Evolutionary conservation across 1,284 basidiomycete genomes (phyloP).

Genomic region (Ganoderma sinense): DNA sequence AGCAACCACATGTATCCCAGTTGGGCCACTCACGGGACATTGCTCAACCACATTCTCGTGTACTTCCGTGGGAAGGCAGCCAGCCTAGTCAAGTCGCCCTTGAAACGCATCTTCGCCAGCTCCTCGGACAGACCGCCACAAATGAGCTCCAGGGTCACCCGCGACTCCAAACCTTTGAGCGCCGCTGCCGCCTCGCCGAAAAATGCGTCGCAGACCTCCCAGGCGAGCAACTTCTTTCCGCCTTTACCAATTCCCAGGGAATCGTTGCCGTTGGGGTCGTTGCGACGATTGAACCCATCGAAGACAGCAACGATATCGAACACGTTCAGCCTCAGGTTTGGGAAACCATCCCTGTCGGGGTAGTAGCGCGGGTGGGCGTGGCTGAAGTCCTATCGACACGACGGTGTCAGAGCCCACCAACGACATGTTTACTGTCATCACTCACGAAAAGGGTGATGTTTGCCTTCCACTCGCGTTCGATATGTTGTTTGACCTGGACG

Average conservation of each 20-base stretch:
- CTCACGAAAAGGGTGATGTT: constrained; percentile 24
- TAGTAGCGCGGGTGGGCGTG: constrained; percentile 7
- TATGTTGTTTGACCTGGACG: constrained; percentile 4
- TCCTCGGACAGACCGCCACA: constrained; percentile 24
- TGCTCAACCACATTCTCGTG: constrained; percentile 33
- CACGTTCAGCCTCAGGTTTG: neutral
- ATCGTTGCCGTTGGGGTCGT: neutral
- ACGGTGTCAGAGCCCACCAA: neutral
- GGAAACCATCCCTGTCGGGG: constrained; percentile 8
- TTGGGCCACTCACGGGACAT: constrained; percentile 32
- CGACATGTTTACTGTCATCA: too few species aligned
- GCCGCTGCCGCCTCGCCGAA: constrained; percentile 16
- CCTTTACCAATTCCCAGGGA: neutral
- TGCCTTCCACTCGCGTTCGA: constrained; percentile 23
- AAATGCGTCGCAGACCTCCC: constrained; percentile 15
- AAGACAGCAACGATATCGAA: constrained; percentile 5
- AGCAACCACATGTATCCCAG: neutral
- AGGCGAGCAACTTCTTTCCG: neutral
- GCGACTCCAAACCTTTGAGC: constrained; percentile 24
- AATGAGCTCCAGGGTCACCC: constrained; percentile 31
- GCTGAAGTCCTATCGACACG: constrained; percentile 12
- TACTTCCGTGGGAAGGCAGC: constrained; percentile 23
- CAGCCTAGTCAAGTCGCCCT: constrained; percentile 13
- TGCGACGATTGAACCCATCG: constrained; percentile 9
- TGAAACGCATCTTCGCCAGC: constrained; percentile 26